Percentiles rank a stretch among this genome's conserved stretches.
These are phyloP conservation scores for Puya raimondii DNA, from an alignment of 176 grass and related monocot genomes.

Conservation along the genomic window DNA sequence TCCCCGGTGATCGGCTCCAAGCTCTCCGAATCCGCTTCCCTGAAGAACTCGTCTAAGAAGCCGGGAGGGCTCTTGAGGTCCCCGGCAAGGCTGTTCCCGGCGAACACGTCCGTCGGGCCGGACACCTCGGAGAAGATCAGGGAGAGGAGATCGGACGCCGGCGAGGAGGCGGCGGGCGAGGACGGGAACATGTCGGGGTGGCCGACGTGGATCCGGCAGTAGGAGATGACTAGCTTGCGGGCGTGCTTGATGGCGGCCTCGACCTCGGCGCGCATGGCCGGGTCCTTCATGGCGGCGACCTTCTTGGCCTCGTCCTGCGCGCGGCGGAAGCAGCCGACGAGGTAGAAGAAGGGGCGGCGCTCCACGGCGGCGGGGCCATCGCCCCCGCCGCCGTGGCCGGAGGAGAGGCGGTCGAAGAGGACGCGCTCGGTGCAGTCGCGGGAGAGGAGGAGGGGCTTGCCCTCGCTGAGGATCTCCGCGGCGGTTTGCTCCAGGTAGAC, in stretches of 20 bases:
- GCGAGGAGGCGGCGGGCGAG: conserved; percentile 24
- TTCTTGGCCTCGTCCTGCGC: conserved; percentile 63
- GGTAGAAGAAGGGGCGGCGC: conserved; percentile 48
- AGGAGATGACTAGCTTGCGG: conserved; percentile 56
- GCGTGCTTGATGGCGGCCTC: conserved; percentile 43
- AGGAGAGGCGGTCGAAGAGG: conserved; percentile 84
- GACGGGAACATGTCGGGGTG: conserved; percentile 66
- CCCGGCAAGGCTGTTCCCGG: conserved; percentile 29
- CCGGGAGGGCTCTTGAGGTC: conserved; percentile 39
- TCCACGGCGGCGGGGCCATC: conserved; percentile 23
- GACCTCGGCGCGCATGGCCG: conserved; percentile 35
- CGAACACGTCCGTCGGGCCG: conserved; percentile 39
- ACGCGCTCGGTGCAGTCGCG: conserved; percentile 53
- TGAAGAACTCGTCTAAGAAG: conserved; percentile 74
- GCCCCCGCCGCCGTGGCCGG: conserved; percentile 28
- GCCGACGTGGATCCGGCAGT: conserved; percentile 59
- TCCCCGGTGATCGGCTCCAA: conserved; percentile 47
- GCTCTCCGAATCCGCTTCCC: conserved; percentile 44
- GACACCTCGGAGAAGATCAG: conserved; percentile 68
- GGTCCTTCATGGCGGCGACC: conserved; percentile 75
- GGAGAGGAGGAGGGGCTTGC: conserved; percentile 50
- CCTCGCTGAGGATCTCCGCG: conserved; percentile 93
- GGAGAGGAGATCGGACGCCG: conserved; percentile 41
- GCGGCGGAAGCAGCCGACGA: conserved; percentile 60
- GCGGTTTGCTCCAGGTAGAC: conserved; percentile 83